phyloP scores from a whole-genome alignment of 768 basidiomycete species.

The Lyophyllum shimeji region DNA sequence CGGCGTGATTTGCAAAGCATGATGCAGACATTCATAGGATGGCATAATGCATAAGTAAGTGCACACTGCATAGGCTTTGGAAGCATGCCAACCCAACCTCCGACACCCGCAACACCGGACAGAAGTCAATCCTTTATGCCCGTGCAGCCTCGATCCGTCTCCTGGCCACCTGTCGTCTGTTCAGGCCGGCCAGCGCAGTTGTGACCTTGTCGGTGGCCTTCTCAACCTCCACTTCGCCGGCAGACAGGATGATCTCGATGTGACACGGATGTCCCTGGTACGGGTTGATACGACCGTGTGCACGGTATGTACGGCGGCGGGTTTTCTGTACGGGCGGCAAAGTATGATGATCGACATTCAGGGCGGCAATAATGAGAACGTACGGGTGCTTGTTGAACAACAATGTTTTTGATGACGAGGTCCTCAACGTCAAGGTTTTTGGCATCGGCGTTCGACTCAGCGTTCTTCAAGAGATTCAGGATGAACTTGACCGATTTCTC shows the following conservation, averaged over 20 bases:
- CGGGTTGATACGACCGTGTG: constrained; percentile 96
- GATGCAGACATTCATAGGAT: constrained; percentile 15
- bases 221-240: constrained; percentile 81
- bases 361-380: constrained; percentile 29
- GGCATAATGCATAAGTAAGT: constrained; percentile 24
- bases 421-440: constrained; percentile 95
- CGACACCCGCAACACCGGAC: constrained; percentile 1
- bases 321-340: constrained; percentile 67
- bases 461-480: constrained; percentile 93
- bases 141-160: constrained; percentile 86
- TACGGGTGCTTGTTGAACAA: constrained; percentile 97
- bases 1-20: constrained; percentile 9
- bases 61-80: constrained; percentile 15
- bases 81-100: constrained; percentile 17
- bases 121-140: constrained; percentile 27
- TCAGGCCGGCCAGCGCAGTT: constrained; percentile 60
- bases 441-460: constrained; percentile 97
- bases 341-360: constrained; percentile 5
- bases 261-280: constrained; percentile 99
- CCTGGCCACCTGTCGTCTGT: constrained; percentile 85
- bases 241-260: constrained; percentile 90
- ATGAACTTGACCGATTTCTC: constrained; percentile 98
- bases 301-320: constrained; percentile 98
- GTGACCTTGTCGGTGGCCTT: constrained; percentile 83
- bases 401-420: constrained; percentile 93